These are phyloP conservation scores for Sicyos baderoa DNA, from an alignment of 306 rosid genomes.

Conservation along the genomic window DNA sequence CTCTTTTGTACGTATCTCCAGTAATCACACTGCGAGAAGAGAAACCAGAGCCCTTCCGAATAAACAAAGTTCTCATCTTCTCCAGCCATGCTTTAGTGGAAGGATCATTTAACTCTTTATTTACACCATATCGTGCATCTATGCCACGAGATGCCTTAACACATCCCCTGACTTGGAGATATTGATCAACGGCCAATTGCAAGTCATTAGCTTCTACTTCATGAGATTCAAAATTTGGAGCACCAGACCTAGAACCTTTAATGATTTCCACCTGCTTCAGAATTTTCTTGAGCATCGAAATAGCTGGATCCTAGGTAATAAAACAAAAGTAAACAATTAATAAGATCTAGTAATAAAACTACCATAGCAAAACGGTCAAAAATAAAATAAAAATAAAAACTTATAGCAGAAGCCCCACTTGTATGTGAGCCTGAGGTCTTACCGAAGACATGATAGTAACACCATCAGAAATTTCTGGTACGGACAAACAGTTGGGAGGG, in stretches of 20 bases:
- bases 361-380: background rate
- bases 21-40: slow-evolving; percentile 93
- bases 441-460: slow-evolving; percentile 75
- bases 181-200: slow-evolving; percentile 57
- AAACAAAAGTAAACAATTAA: background rate
- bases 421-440: slow-evolving; percentile 25
- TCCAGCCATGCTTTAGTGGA: slow-evolving; percentile 91
- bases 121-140: slow-evolving; percentile 57
- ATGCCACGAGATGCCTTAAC: slow-evolving; percentile 57
- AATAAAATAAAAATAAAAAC: background rate
- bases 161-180: slow-evolving; percentile 79
- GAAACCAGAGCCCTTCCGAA: slow-evolving; percentile 93
- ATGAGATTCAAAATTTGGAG: slow-evolving; percentile 73
- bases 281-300: slow-evolving; percentile 61
- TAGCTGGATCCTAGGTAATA: slow-evolving; percentile 68
- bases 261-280: slow-evolving; percentile 64
- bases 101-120: slow-evolving; percentile 51
- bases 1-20: slow-evolving; percentile 74
- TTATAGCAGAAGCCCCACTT: slow-evolving; percentile 14
- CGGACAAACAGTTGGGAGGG: slow-evolving; percentile 88
- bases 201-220: slow-evolving; percentile 76
- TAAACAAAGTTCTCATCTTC: slow-evolving; percentile 77
- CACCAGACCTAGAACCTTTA: slow-evolving; percentile 69
- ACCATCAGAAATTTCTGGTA: slow-evolving; percentile 96
- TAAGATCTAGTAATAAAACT: background rate